Evolutionary conservation across 192 early-diverging fungal species (phyloP).

Genomic region (Podila verticillata): DNA sequence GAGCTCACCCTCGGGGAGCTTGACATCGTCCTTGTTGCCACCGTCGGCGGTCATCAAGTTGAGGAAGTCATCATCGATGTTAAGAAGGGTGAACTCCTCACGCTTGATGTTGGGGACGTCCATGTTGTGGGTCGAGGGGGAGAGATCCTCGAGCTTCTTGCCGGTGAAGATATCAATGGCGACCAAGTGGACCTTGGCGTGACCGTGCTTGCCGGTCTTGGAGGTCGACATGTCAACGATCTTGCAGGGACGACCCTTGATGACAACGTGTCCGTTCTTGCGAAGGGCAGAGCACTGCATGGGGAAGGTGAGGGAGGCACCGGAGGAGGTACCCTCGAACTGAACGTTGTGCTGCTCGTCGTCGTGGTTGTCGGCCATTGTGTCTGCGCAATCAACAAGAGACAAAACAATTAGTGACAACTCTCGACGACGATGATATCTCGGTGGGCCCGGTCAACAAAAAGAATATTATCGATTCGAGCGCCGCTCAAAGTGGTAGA

Average conservation of each 20-base stretch:
- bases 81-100: slow-evolving; percentile 85
- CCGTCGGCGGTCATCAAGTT: slow-evolving; percentile 84
- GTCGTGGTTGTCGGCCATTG: slow-evolving; percentile 58
- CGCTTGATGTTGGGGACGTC: slow-evolving; percentile 95
- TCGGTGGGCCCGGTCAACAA: too few relatives aligned
- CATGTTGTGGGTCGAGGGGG: slow-evolving; percentile 99
- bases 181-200: slow-evolving; percentile 98
- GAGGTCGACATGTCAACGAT: slow-evolving; percentile 99
- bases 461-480: too few relatives aligned
- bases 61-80: slow-evolving; percentile 93
- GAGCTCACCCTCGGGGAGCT: slow-evolving; percentile 86
- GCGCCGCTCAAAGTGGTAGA: too few relatives aligned
- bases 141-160: slow-evolving; percentile 99
- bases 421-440: too few relatives aligned
- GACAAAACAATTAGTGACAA: too few relatives aligned
- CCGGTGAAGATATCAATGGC: slow-evolving; percentile 97
- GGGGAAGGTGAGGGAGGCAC: slow-evolving; percentile 94
- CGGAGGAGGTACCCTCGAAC: slow-evolving; percentile 81
- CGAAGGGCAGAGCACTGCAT: slow-evolving; percentile 99
- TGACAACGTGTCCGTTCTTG: slow-evolving; percentile 97
- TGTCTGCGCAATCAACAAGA: too few relatives aligned
- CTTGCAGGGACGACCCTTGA: slow-evolving; percentile 99
- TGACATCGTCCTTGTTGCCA: slow-evolving; percentile 95
- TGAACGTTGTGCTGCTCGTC: slow-evolving; percentile 74
- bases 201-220: slow-evolving; percentile 99